A percentile compares a stretch with the other conserved stretches of the same genome.
Conservation (phyloP, 257 asterid genomes). For the Solanum medicagineum region DNA sequence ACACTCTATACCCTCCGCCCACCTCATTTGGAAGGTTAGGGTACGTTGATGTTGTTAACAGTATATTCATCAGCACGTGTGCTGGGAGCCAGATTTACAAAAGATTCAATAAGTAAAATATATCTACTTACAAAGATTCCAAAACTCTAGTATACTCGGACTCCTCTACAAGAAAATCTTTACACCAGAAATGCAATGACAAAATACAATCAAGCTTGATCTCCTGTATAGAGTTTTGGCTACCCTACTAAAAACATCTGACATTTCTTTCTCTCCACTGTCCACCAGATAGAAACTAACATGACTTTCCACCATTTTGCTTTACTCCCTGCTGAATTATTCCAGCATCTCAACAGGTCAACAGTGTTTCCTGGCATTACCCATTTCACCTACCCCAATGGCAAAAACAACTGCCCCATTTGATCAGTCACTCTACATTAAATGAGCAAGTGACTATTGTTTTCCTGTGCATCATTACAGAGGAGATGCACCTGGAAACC, state of each 20-base stretch:
- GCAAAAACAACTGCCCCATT: neutral
- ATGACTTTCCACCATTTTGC: neutral
- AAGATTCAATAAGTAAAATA: neutral
- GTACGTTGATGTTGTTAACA: neutral
- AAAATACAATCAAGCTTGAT: neutral
- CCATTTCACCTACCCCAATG: neutral
- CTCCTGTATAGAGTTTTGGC: neutral
- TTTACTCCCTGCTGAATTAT: neutral
- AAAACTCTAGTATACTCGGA: neutral
- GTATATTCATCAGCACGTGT: neutral
- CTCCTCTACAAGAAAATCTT: neutral
- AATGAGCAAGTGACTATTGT: neutral
- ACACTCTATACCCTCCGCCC: neutral
- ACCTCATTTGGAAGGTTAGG: neutral
- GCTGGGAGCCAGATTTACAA: neutral
- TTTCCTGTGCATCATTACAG: neutral
- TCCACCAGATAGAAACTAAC: neutral
- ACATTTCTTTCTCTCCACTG: neutral
- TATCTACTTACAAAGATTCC: neutral
- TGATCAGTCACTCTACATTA: neutral
- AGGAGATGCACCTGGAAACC: neutral
- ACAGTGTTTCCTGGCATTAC: neutral
- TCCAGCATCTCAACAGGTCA: neutral
- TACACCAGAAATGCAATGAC: neutral
- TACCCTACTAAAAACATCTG: neutral